Base-by-base conservation (phyloP, 306 rosid species). In the Prunus mongolica region DNA sequence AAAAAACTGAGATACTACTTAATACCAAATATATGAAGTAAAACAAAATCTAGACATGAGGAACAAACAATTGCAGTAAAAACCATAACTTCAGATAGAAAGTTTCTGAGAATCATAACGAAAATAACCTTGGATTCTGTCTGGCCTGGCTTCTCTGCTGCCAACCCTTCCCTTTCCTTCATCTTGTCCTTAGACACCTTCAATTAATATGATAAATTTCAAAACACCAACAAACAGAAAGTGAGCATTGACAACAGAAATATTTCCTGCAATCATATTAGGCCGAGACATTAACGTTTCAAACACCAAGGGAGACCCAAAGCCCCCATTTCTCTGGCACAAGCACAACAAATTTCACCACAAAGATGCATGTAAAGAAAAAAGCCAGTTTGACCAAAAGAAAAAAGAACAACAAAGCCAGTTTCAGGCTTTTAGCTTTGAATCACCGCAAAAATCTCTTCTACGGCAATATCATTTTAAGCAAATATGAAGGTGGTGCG, bases 61-160 rank as follows among this genome's bases (percentile, higher is more conserved):
- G 51, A 57, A 49, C 49, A 72, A 46, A 55, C 11, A 65, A 65
- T 50, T 55, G 57, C 44, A 62, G 57, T 24, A 64, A 38, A 69
- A 60, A 66, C 56, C 38, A 19, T 28, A 79, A 38, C 44, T 38
- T 38, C 2, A 38, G 44, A 38, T 38, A 38, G 44, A 38, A 76
- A 77, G 47, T 69, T 27, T 38, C 51, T 76, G 75, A 82, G 63
- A 62, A 76, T 76, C 67, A 76, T 51, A 72, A 75, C 25, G 9
- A 38, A 38, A 13, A 74, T 67, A 77, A 95, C 99, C 99, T 92
- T 92, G 99, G 97, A 90, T 76, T 92, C 97, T 38, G 84, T 78
- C 80, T 67, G 87, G 72, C 87, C 84, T 1, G 88, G 65, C 78
- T 74, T 84, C 78, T 87, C 96, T 71, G 82, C 96, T 71, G 81